phyloP scores from a whole-genome alignment of 805 yeast species.

The Spathaspora passalidarum region DNA sequence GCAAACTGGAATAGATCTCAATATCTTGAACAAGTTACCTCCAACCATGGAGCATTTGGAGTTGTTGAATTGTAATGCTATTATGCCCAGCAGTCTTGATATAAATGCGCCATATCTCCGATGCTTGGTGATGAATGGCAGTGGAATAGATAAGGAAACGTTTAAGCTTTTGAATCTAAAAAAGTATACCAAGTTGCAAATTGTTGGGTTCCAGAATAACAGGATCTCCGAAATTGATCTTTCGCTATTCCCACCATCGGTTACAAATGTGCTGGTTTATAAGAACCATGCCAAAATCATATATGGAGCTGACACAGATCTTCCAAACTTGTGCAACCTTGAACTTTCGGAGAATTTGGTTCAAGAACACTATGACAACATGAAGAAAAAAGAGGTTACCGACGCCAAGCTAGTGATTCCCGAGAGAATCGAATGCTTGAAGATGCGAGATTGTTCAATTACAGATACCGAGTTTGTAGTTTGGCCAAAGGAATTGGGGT shows the following conservation, averaged over 20 bases:
- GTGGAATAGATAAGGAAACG: not conserved
- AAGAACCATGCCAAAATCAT: not conserved
- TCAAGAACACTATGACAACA: not conserved
- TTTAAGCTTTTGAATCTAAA: not conserved
- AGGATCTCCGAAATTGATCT: not conserved
- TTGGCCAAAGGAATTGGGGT: slow-evolving; percentile 1
- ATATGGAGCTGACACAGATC: not conserved
- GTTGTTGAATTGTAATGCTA: not conserved
- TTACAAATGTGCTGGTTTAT: not conserved
- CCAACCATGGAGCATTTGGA: not conserved
- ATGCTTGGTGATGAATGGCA: not conserved
- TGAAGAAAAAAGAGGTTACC: not conserved
- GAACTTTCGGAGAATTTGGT: not conserved
- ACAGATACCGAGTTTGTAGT: not conserved
- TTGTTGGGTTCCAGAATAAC: not conserved
- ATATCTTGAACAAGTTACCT: not conserved
- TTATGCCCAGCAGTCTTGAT: not conserved
- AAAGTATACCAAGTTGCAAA: not conserved
- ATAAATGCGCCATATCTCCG: not conserved
- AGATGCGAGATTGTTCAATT: not conserved
- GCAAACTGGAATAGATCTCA: not conserved
- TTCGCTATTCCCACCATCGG: not conserved
- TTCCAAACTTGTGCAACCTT: slow-evolving; percentile 1
- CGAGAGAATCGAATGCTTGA: not conserved
- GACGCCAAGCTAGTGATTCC: not conserved